Evolutionary conservation across 164 flowering plant genomes (phyloP).

Genomic region (Vitis labrusca): DNA sequence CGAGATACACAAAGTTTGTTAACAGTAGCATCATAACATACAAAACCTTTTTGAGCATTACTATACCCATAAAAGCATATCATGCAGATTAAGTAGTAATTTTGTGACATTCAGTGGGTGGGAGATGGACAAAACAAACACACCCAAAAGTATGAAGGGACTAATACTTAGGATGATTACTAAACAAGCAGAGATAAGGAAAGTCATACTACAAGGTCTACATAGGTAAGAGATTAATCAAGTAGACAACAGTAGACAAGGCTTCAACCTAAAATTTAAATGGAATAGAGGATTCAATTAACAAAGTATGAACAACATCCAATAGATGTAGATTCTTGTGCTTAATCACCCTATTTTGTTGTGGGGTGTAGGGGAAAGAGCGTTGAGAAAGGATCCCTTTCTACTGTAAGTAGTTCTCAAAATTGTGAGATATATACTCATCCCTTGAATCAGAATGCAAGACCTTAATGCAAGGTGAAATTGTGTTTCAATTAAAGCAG

Average conservation of each 20-base stretch:
- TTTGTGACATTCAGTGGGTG: too few relatives aligned
- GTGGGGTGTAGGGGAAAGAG: constrained; percentile 10
- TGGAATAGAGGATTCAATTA: constrained; percentile 7
- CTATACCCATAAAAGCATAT: constrained; percentile 15
- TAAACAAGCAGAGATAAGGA: constrained; percentile 1
- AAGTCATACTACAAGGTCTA: background rate
- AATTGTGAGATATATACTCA: background rate
- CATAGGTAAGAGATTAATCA: constrained; percentile 4
- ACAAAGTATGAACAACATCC: constrained; percentile 10
- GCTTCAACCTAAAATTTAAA: constrained; percentile 16
- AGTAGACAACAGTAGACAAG: background rate
- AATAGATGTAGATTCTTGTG: constrained; percentile 11
- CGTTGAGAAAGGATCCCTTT: constrained; percentile 11
- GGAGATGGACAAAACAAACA: constrained; percentile 3
- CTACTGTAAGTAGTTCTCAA: background rate
- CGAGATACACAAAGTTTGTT: constrained; percentile 1
- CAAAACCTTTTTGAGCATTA: background rate
- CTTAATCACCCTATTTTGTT: constrained; percentile 14
- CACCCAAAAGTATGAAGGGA: constrained; percentile 6
- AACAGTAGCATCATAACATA: background rate
- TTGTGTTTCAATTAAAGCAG: constrained; percentile 1
- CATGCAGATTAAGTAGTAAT: too few relatives aligned
- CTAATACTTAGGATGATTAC: constrained; percentile 10
- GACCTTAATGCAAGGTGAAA: background rate
- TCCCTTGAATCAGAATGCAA: background rate